A percentile compares a stretch with the other conserved stretches of the same genome.
Evolutionary conservation across 768 basidiomycete species (phyloP).

Genomic region (Dioszegia hungarica): DNA sequence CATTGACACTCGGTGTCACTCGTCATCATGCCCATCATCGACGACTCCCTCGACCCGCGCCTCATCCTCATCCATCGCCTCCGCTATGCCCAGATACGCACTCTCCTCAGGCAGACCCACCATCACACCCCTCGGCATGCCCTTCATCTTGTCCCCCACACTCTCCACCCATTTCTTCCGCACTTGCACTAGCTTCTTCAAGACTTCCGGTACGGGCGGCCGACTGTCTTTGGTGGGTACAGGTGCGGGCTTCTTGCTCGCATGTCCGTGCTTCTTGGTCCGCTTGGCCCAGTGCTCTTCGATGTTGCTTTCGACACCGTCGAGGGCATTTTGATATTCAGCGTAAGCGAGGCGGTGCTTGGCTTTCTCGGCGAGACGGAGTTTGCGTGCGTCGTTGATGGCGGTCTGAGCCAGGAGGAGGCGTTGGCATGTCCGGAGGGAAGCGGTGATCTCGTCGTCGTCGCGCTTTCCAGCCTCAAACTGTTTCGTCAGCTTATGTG

Average conservation of each 20-base stretch:
- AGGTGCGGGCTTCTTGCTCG: conserved; percentile 31
- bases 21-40: conserved; percentile 8
- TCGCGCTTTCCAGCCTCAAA: conserved; percentile 56
- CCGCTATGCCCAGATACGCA: conserved; percentile 62
- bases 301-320: conserved; percentile 82
- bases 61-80: conserved; percentile 30
- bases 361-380: conserved; percentile 67
- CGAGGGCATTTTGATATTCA: conserved; percentile 80
- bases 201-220: conserved; percentile 41
- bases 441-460: conserved; percentile 81
- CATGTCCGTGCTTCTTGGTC: conserved; percentile 64
- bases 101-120: conserved; percentile 29
- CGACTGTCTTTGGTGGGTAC: conserved; percentile 44
- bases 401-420: conserved; percentile 71
- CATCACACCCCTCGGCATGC: conserved; percentile 57
- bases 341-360: conserved; percentile 83
- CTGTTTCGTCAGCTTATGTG: conserved; percentile 15
- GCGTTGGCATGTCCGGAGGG: conserved; percentile 79
- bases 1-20: neutral
- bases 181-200: conserved; percentile 61
- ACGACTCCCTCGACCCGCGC: conserved; percentile 26
- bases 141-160: conserved; percentile 70
- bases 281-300: conserved; percentile 67
- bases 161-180: conserved; percentile 72
- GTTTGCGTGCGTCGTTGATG: conserved; percentile 77